A percentile compares a stretch with the other conserved stretches of the same genome.
These are phyloP conservation scores for Phytomonas francai DNA, from an alignment of 208 protist species.

Conservation along the genomic window DNA sequence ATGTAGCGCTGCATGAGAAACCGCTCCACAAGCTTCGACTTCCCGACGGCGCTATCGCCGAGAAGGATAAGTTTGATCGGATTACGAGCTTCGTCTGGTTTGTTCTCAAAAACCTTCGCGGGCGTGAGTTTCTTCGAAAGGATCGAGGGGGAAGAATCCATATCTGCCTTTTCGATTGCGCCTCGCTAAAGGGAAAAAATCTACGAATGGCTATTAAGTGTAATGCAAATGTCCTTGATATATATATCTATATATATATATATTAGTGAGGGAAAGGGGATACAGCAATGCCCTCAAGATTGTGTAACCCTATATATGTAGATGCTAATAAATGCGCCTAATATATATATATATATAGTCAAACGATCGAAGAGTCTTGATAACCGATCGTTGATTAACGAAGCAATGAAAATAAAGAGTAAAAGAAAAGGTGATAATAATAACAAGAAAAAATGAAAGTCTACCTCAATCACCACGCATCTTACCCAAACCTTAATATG, in stretches of 20 bases:
- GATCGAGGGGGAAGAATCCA: not conserved
- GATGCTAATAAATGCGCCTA: too few species aligned
- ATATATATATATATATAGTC: too few species aligned
- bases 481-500: too few species aligned
- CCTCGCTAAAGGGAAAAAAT: constrained; percentile 11
- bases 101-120: constrained; percentile 71
- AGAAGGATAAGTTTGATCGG: constrained; percentile 92
- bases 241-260: too few species aligned
- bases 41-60: constrained; percentile 94
- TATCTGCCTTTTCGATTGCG: constrained; percentile 9
- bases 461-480: too few species aligned
- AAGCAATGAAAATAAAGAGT: not conserved
- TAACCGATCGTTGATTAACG: not conserved
- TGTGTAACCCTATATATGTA: too few species aligned
- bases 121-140: constrained; percentile 36
- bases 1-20: constrained; percentile 93
- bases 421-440: constrained; percentile 13
- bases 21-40: constrained; percentile 93
- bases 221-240: too few species aligned
- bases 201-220: too few species aligned
- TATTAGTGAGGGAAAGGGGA: too few species aligned
- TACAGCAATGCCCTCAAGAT: too few species aligned
- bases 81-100: constrained; percentile 61
- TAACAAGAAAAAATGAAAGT: constrained; percentile 18
- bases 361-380: not conserved